Conservation (phyloP, 352 stramenopile genomes). For the Hyphochytrium catenoides region DNA sequence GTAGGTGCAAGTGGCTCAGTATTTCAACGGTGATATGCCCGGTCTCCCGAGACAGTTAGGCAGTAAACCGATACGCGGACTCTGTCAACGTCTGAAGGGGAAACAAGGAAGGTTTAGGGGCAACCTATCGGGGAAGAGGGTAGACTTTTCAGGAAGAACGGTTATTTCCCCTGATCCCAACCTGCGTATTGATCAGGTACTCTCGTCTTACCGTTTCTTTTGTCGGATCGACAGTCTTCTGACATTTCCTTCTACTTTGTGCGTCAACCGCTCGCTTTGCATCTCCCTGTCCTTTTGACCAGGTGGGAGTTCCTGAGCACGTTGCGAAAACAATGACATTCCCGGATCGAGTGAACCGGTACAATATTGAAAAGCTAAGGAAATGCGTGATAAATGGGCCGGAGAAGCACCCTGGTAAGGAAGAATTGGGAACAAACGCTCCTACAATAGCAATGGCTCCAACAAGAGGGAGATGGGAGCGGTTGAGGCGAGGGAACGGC, state of each 20-base stretch:
- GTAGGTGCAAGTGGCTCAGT: constrained; percentile 85
- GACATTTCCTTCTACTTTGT: background rate
- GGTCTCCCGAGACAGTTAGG: constrained; percentile 79
- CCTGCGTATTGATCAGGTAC: constrained; percentile 73
- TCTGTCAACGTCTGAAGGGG: constrained; percentile 94
- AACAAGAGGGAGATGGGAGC: no score
- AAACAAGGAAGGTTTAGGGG: constrained; percentile 94
- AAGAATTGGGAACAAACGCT: no score
- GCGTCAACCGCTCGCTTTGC: background rate
- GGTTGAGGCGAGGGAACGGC: no score
- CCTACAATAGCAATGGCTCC: no score
- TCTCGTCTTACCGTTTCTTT: background rate
- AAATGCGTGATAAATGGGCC: constrained; percentile 84
- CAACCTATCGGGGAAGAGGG: constrained; percentile 95
- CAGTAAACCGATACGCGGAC: constrained; percentile 80
- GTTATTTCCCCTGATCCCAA: constrained; percentile 99
- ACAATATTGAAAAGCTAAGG: constrained; percentile 93
- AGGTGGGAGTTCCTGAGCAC: constrained; percentile 79
- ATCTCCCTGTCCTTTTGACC: constrained; percentile 10
- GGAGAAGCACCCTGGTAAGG: constrained; percentile 87
- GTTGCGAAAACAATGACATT: constrained; percentile 97
- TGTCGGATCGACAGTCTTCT: no score
- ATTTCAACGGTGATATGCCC: constrained; percentile 96
- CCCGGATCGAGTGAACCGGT: constrained; percentile 84
- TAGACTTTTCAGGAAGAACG: constrained; percentile 97